Base-by-base conservation (phyloP, 2,329 filamentous ascomycete species). In the Fusarium drepaniforme region DNA sequence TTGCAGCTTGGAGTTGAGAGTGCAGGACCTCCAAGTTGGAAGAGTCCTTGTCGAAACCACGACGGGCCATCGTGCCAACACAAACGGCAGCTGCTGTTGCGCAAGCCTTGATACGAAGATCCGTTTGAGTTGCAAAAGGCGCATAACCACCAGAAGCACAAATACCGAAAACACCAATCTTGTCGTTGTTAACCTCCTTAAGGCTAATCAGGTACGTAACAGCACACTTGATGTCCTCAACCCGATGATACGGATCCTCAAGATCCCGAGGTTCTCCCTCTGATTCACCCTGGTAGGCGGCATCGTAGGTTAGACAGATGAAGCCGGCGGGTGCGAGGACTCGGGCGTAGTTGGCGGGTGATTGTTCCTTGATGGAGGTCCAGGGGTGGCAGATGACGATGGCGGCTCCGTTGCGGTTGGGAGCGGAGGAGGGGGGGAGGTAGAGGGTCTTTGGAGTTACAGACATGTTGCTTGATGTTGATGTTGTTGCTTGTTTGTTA, bases 301-400 rank as follows among this genome's bases (percentile, higher is more conserved):
- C 64, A 40, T 60, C 64, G 37, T 66, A 66, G 18, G 63, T n/a
- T 8, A 66, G 63, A 28, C 63, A 66, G 51, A 59, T 66, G 51
- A 66, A 66, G 11, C 63, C 63, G 3, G 63, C 51, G 25, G 44
- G 49, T 5, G 63, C 28, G 53, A 60, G 64, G 28, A 66, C 56
- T 16, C 56, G 42, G 56, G 53, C 64, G 33, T 66, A 60, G 64
- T 66, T 60, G 35, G 64, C 56, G 18, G 63, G 63, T 13, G 63
- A 66, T 35, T 66, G 63, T 21, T 66, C 63, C 18, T 66, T 66
- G 51, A 66, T 59, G 51, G 63, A 66, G 16, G 63, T 66, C 63
- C 63, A 66, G 37, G 63, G 63, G 37, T 66, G 63, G 28, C 49
- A 58, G 51, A 66, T 66, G 49, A 66, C 5, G 30, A 66, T 59